phyloP scores from a whole-genome alignment of 352 stramenopile species.

The Phytophthora pluvialis region DNA sequence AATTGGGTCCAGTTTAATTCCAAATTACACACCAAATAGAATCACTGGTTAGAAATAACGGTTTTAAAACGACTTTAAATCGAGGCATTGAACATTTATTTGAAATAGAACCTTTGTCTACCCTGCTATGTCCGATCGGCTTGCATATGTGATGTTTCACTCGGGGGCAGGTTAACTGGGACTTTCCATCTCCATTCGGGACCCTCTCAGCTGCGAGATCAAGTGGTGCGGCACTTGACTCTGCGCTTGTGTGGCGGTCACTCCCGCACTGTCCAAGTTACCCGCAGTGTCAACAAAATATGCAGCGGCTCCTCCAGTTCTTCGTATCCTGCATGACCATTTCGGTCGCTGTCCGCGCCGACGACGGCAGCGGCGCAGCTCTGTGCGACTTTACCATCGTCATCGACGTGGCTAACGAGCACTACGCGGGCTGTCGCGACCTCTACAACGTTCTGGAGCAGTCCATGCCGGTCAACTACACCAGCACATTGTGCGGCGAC shows the following conservation, averaged over 20 bases:
- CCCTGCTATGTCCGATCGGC: too few species aligned
- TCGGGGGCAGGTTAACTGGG: too few species aligned
- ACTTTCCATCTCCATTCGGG: background rate
- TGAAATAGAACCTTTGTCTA: too few species aligned
- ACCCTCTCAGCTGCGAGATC: constrained; percentile 1
- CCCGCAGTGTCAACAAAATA: background rate
- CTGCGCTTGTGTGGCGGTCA: background rate
- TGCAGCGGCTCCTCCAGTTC: constrained; percentile 27
- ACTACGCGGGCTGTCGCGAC: constrained; percentile 26
- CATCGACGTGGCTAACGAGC: constrained; percentile 36
- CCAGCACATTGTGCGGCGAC: constrained; percentile 23
- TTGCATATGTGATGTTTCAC: too few species aligned
- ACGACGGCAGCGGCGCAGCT: background rate
- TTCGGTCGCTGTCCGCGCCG: background rate
- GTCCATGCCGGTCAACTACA: constrained; percentile 37
- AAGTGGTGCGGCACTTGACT: background rate
- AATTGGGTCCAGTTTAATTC: too few species aligned
- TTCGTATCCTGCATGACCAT: constrained; percentile 15
- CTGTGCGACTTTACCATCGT: constrained; percentile 31
- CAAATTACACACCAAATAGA: too few species aligned
- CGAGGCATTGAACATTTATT: too few species aligned
- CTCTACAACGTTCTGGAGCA: constrained; percentile 39
- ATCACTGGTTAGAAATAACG: too few species aligned
- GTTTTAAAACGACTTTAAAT: too few species aligned
- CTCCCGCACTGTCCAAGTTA: background rate